Conservation (phyloP, 2,329 filamentous ascomycete genomes). For the Calonectria hongkongensis region DNA sequence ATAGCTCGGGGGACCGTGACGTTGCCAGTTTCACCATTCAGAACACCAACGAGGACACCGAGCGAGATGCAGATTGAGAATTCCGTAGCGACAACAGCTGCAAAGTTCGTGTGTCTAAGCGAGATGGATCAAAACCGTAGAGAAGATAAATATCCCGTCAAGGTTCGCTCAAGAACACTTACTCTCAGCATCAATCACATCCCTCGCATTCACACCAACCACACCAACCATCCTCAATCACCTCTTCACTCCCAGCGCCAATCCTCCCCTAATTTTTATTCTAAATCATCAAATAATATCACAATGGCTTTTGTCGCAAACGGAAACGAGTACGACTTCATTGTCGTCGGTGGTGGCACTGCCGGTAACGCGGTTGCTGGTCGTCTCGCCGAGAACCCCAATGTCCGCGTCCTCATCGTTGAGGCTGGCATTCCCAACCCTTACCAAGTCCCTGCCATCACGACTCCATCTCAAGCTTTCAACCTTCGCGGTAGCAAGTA, state of each 20-base stretch:
- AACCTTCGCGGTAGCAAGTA: slow-evolving; percentile 72
- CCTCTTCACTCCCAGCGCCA: not conserved
- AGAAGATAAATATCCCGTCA: slow-evolving; percentile 16
- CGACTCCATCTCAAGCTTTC: slow-evolving; percentile 71
- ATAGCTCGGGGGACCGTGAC: slow-evolving; percentile 10
- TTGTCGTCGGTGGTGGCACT: slow-evolving; percentile 54
- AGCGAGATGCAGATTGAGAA: not conserved
- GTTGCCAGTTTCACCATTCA: not conserved
- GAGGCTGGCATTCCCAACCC: slow-evolving; percentile 71
- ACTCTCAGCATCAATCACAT: slow-evolving; percentile 22
- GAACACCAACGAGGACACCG: not conserved
- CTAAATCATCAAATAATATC: not conserved
- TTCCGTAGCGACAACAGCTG: not conserved
- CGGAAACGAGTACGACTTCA: slow-evolving; percentile 39
- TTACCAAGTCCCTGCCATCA: slow-evolving; percentile 69
- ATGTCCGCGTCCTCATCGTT: slow-evolving; percentile 66
- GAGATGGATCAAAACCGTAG: not conserved
- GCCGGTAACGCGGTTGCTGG: slow-evolving; percentile 60
- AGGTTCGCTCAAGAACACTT: not conserved
- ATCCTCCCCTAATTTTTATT: not conserved
- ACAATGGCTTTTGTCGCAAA: slow-evolving; percentile 28
- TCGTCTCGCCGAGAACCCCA: slow-evolving; percentile 59
- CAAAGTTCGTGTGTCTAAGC: too few relatives aligned
- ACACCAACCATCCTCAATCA: slow-evolving; percentile 4
- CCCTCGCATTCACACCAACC: not conserved